Evolutionary conservation across 768 basidiomycete species (phyloP).

Genomic region (Sarcodon aspratus): DNA sequence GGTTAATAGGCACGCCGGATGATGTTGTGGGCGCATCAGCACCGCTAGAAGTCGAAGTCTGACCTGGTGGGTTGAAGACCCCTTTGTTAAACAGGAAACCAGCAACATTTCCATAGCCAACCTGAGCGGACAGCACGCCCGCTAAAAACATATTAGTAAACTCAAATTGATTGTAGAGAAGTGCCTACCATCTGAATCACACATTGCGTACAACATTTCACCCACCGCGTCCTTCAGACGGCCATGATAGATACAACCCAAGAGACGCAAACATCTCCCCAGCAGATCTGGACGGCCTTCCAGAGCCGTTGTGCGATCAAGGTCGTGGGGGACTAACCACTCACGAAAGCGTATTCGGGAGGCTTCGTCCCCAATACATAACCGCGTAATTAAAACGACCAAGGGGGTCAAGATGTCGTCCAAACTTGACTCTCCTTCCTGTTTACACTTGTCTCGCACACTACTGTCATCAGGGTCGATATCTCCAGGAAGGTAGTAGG

Average conservation of each 20-base stretch:
- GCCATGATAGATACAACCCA: conserved; percentile 63
- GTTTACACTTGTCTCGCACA: conserved; percentile 40
- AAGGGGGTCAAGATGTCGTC: conserved; percentile 77
- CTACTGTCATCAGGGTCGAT: conserved; percentile 51
- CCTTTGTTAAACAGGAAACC: conserved; percentile 93
- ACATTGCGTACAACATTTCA: conserved; percentile 79
- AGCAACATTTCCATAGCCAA: conserved; percentile 94
- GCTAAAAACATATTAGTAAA: conserved; percentile 27
- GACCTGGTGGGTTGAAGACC: conserved; percentile 38
- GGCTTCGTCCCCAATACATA: conserved; percentile 53
- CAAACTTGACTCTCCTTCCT: conserved; percentile 43
- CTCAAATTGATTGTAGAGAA: not conserved
- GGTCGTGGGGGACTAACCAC: conserved; percentile 61
- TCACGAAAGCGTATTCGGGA: conserved; percentile 46
- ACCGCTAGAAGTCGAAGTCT: conserved; percentile 15
- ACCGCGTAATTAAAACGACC: conserved; percentile 58
- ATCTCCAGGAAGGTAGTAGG: conserved; percentile 56
- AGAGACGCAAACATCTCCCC: conserved; percentile 69
- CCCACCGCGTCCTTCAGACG: conserved; percentile 70
- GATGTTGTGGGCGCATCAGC: conserved; percentile 18
- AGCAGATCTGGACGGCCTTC: conserved; percentile 65
- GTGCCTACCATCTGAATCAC: conserved; percentile 58
- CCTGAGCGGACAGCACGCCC: conserved; percentile 56
- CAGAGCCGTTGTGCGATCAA: conserved; percentile 72
- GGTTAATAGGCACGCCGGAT: conserved; percentile 49